Base-by-base conservation (phyloP, 345 rosid species). In the Barbarea vulgaris region DNA sequence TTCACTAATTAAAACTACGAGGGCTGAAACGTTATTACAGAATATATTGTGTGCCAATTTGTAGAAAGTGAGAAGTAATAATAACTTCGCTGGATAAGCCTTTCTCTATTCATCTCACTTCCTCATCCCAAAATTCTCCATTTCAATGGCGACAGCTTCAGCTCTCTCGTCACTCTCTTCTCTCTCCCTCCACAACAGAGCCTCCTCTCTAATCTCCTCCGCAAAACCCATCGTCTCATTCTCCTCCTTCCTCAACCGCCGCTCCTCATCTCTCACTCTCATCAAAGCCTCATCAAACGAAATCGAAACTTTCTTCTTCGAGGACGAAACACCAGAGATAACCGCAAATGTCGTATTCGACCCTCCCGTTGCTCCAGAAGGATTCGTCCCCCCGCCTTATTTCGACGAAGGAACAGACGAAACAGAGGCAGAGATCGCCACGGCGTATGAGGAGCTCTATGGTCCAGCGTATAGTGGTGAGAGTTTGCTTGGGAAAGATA, bases 391-490 rank as follows among this genome's bases (percentile, higher is more conserved):
- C 0, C 84, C 89, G 0, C 90, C 88, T 0, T 79, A 75, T 65
- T 89, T 88, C 86, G 98, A 93, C 73, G 97, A 93, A n/a, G 87
- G 81, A 9, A 86, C 83, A 4, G 67, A 76, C 30, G 96, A 91
- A 75, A 76, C 85, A 1, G 95, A 94, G 51, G 91, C 85, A 2
- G 93, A 91, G 76, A 86, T 86, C 47, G 89, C 91, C 54, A 79
- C 84, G 6, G 96, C 93, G 0, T 91, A 82, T 18, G 96, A 94
- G 75, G 95, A 86, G 78, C 79, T 89, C 0, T 90, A 90, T 47
- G 98, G 97, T 3, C 96, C 95, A 0, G 97, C 89, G 0, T 88
- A 83, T 44, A 87, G 95, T 21, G 98, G 95, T 5, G 84, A 81
- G 54, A 82, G 82, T 9, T 25, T 82, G 30, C 73, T 88, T 5